phyloP scores from a whole-genome alignment of 768 basidiomycete genomes.

The Trametes cinnabarina region DNA sequence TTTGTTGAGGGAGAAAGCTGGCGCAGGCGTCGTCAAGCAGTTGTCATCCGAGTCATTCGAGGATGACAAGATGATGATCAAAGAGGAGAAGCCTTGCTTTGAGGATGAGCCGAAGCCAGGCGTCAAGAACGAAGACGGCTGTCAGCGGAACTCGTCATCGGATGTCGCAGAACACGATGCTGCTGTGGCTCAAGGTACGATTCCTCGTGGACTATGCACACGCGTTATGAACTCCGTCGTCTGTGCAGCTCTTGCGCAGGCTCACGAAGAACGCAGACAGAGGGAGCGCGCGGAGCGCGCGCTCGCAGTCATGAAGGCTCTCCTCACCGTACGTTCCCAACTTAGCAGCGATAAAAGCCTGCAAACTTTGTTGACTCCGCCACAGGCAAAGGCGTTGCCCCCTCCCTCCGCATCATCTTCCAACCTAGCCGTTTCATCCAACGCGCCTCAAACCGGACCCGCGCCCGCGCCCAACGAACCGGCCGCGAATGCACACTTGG shows the following conservation, averaged over 20 bases:
- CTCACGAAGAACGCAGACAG: not conserved
- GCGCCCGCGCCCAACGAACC: not conserved
- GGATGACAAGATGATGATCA: not conserved
- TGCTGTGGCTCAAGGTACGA: not conserved
- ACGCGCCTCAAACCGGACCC: no score
- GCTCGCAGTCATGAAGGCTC: not conserved
- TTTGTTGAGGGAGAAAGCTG: slow-evolving; percentile 3
- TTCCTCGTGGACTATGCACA: not conserved
- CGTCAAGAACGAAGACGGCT: not conserved
- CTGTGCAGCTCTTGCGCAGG: slow-evolving; percentile 2
- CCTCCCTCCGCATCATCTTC: not conserved
- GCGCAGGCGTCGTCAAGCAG: not conserved
- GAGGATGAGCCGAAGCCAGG: not conserved
- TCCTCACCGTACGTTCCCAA: not conserved
- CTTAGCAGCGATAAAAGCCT: not conserved
- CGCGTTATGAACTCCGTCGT: no score
- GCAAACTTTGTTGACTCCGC: no score
- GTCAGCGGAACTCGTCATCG: not conserved
- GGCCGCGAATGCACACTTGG: not conserved
- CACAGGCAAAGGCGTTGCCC: no score
- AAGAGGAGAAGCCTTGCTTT: not conserved
- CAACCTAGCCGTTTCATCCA: not conserved
- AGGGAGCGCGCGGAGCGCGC: not conserved
- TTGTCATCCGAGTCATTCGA: not conserved
- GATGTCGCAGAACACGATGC: not conserved